phyloP scores from a whole-genome alignment of 768 basidiomycete species.

The Exidia glandulosa region DNA sequence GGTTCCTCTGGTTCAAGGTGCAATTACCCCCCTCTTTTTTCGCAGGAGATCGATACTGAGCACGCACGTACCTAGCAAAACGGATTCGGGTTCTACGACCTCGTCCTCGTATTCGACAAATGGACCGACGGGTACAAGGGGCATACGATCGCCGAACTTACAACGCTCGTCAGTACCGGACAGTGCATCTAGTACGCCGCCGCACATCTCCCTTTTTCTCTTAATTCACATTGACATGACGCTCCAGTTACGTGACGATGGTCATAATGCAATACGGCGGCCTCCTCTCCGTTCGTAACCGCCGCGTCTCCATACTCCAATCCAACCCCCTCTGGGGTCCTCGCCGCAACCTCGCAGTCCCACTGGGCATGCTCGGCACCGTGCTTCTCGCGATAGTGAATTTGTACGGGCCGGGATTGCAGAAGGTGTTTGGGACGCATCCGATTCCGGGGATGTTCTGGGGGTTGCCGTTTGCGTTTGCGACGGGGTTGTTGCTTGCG shows the following conservation, averaged over 20 bases:
- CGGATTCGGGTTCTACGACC: conserved; percentile 24
- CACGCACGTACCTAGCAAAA: background rate
- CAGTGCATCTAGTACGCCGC: conserved; percentile 32
- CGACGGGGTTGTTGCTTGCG: conserved; percentile 26
- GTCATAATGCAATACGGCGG: conserved; percentile 35
- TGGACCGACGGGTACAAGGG: conserved; percentile 28
- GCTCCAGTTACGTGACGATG: conserved; percentile 34
- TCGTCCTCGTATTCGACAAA: conserved; percentile 31
- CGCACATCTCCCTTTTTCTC: background rate
- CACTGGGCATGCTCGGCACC: conserved; percentile 28
- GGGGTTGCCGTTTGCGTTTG: conserved; percentile 36
- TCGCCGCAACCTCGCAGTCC: conserved; percentile 31
- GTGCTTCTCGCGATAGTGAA: conserved; percentile 33
- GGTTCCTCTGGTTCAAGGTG: conserved; percentile 26
- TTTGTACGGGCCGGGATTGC: conserved; percentile 33
- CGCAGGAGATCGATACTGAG: too few relatives aligned
- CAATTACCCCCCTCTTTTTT: too few relatives aligned
- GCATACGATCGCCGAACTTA: conserved; percentile 20
- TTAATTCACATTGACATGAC: background rate
- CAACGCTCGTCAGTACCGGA: conserved; percentile 26
- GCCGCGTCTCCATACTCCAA: conserved; percentile 31
- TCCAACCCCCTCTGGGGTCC: conserved; percentile 40
- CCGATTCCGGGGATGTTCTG: conserved; percentile 38
- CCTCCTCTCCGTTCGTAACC: conserved; percentile 33
- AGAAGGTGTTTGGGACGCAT: conserved; percentile 31